Evolutionary conservation across 1,284 basidiomycete genomes (phyloP).

Genomic region (Stereum hirsutum): DNA sequence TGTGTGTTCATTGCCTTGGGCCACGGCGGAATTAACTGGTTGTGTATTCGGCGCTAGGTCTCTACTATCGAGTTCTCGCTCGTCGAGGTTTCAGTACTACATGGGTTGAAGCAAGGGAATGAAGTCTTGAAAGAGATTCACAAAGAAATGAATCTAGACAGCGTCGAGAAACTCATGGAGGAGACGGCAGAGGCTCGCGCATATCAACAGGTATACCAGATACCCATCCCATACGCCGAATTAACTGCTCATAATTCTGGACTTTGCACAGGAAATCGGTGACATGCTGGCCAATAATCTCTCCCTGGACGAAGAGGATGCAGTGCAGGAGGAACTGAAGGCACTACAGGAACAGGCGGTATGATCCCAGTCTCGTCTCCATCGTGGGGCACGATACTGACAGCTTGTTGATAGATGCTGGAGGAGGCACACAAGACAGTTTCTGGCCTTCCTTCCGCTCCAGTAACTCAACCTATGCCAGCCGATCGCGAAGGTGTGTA

Average conservation of each 20-base stretch:
- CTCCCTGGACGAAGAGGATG: conserved; percentile 87
- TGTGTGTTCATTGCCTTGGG: conserved; percentile 19
- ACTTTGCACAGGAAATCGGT: conserved; percentile 77
- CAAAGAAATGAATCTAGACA: conserved; percentile 86
- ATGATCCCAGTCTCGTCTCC: not conserved
- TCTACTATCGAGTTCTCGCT: conserved; percentile 95
- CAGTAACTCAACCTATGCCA: conserved; percentile 30
- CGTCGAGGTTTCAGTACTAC: conserved; percentile 87
- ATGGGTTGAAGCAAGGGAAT: conserved; percentile 90
- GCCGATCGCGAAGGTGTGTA: conserved; percentile 11
- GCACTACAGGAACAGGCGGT: conserved; percentile 50
- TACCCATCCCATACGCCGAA: not conserved
- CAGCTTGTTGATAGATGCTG: not conserved
- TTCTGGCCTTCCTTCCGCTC: conserved; percentile 36
- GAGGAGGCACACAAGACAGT: conserved; percentile 11
- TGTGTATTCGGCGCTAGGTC: conserved; percentile 62
- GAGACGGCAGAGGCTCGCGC: conserved; percentile 89
- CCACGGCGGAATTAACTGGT: not conserved
- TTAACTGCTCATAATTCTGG: not conserved
- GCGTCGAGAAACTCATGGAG: conserved; percentile 88
- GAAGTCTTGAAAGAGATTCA: conserved; percentile 91
- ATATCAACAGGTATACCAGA: conserved; percentile 71
- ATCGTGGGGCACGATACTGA: not conserved
- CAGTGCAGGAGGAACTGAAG: conserved; percentile 77
- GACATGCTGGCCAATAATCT: conserved; percentile 80